These are phyloP conservation scores for carrot (Daucus carota) DNA, from an alignment of 129 eudicot species.

Conservation along the genomic window DH1_v3.0 NC_030383.2:63867001-63867500, in stretches of 20 bases:
- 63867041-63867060: slow-evolving; percentile 51
- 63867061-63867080: slow-evolving; percentile 38
- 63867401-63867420: neutral
- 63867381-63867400: neutral
- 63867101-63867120: slow-evolving; percentile 21
- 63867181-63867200: slow-evolving; percentile 89
- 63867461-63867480: neutral
- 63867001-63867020: slow-evolving; percentile 73
- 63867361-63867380: neutral
- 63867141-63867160: slow-evolving; percentile 46
- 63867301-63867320: neutral
- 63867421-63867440: neutral
- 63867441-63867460: neutral
- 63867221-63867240: slow-evolving; percentile 77
- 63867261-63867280: slow-evolving; percentile 71
- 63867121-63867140: slow-evolving; percentile 35
- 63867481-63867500: neutral
- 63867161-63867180: slow-evolving; percentile 73
- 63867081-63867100: slow-evolving; percentile 46
- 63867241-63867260: slow-evolving; percentile 89
- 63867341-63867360: no score
- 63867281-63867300: slow-evolving; percentile 58
- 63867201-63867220: slow-evolving; percentile 43
- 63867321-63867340: slow-evolving; percentile 2
- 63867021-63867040: slow-evolving; percentile 50